Conservation (phyloP, 179 eudicot species). For the Spergularia azorica region DNA sequence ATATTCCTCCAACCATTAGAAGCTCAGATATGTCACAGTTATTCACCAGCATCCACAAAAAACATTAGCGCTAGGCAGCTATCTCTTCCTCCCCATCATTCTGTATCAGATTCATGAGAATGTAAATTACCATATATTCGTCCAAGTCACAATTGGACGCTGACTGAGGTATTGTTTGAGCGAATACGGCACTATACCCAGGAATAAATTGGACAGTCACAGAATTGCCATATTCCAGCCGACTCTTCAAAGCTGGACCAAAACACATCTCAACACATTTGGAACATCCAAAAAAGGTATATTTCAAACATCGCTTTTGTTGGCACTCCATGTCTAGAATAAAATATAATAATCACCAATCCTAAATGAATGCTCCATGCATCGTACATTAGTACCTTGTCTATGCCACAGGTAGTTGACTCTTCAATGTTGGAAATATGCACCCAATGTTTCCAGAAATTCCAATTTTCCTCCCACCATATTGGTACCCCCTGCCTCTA, state of each 20-base stretch:
- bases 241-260: background rate
- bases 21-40: no score
- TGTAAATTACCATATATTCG: background rate
- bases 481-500: constrained; percentile 7
- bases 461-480: background rate
- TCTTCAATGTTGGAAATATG: background rate
- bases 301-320: background rate
- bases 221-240: background rate
- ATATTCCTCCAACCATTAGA: background rate
- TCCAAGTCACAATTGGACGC: background rate
- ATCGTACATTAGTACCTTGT: constrained; percentile 9
- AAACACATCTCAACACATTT: background rate
- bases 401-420: constrained; percentile 13
- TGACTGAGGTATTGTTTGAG: background rate
- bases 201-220: background rate
- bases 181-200: background rate
- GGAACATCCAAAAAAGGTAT: background rate
- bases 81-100: background rate
- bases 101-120: background rate
- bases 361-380: background rate
- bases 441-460: constrained; percentile 2
- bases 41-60: background rate
- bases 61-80: background rate
- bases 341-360: background rate
- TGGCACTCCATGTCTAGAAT: background rate